phyloP scores from a whole-genome alignment of 257 asterid species.

The Jasminum sambac region DNA sequence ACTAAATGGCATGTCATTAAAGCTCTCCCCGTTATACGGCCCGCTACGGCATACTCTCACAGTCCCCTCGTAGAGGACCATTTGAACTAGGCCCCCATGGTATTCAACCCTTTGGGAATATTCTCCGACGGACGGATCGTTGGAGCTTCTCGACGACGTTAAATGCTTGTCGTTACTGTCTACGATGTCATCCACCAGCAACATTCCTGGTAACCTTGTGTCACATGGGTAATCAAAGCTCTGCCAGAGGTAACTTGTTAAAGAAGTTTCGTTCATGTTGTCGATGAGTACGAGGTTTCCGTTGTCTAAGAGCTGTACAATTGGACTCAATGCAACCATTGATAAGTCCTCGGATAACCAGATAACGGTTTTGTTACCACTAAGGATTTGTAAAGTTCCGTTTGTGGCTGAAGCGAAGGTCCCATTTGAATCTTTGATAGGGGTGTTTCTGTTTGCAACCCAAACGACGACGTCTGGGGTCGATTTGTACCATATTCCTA shows the following conservation, averaged over 20 bases:
- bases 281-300: constrained; percentile 32
- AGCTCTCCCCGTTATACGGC: constrained; percentile 36
- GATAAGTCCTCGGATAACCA: constrained; percentile 32
- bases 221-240: constrained; percentile 40
- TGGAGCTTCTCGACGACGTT: constrained; percentile 38
- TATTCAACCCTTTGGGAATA: constrained; percentile 21
- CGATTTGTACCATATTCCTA: not conserved
- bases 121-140: constrained; percentile 47
- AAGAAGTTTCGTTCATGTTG: not conserved
- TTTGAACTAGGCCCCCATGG: constrained; percentile 27
- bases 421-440: constrained; percentile 14
- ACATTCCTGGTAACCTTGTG: constrained; percentile 34
- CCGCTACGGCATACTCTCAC: constrained; percentile 19
- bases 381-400: constrained; percentile 13
- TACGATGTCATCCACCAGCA: not conserved
- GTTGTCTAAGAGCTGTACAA: constrained; percentile 24
- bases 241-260: constrained; percentile 28
- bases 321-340: constrained; percentile 2
- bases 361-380: constrained; percentile 7
- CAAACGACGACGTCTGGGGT: constrained; percentile 30
- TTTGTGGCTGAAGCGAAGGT: constrained; percentile 7
- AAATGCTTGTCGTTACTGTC: constrained; percentile 18
- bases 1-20: constrained; percentile 11
- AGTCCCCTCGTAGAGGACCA: constrained; percentile 16
- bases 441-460: constrained; percentile 36